Conservation (phyloP, 192 early-diverging fungal species). For the Podila clonocystis region DNA sequence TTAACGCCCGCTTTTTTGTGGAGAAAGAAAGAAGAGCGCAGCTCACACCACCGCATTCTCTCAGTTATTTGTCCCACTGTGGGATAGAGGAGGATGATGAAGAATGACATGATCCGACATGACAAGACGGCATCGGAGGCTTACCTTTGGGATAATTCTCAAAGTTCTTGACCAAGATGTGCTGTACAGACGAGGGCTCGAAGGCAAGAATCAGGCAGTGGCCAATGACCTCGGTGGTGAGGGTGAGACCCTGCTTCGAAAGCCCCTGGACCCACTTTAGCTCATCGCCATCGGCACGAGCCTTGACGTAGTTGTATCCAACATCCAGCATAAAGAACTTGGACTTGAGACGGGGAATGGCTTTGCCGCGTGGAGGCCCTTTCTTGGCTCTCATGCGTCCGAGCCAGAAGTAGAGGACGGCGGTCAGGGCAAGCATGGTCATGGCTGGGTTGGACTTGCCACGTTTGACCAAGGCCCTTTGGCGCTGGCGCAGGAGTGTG, state of each 20-base stretch:
- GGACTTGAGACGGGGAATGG: constrained; percentile 40
- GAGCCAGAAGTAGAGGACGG: constrained; percentile 45
- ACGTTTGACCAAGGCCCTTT: constrained; percentile 38
- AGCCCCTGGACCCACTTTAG: constrained; percentile 45
- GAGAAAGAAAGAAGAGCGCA: constrained; percentile 14
- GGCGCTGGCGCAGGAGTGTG: constrained; percentile 46
- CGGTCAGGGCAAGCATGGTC: constrained; percentile 49
- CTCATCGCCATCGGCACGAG: constrained; percentile 33
- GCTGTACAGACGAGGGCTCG: constrained; percentile 49
- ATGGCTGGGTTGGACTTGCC: constrained; percentile 48
- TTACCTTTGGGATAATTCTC: constrained; percentile 53
- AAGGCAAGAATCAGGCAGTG: constrained; percentile 44
- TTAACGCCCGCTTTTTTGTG: neutral
- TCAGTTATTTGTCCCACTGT: neutral
- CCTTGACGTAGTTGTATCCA: constrained; percentile 31
- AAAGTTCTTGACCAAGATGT: constrained; percentile 53
- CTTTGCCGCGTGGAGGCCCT: constrained; percentile 42
- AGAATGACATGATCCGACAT: neutral
- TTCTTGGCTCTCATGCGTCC: constrained; percentile 48
- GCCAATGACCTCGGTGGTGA: constrained; percentile 43
- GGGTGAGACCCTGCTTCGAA: constrained; percentile 39
- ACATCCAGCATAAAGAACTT: constrained; percentile 45
- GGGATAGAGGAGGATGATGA: neutral
- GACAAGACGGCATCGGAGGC: neutral
- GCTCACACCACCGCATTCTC: neutral